Percentiles rank a stretch among this genome's conserved stretches.
Conservation (phyloP, 345 rosid species). For the Tarenaya hassleriana region DNA sequence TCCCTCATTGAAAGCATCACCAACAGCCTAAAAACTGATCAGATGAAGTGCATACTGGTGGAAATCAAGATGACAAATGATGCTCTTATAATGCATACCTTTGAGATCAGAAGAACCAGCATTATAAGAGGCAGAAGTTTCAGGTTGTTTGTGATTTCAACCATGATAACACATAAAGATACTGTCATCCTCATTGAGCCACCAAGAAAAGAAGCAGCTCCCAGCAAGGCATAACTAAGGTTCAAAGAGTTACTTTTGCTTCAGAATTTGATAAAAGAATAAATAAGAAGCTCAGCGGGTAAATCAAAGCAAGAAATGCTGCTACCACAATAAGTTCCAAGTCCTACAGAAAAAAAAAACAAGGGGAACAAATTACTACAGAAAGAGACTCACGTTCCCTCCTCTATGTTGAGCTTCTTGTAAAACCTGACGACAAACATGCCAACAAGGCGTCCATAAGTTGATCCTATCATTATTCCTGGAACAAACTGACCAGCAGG, state of each 20-base stretch:
- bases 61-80: slow-evolving; percentile 15
- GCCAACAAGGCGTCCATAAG: slow-evolving; percentile 98
- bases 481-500: slow-evolving; percentile 99
- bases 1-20: slow-evolving; percentile 97
- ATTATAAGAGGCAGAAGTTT: slow-evolving; percentile 89
- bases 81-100: slow-evolving; percentile 40
- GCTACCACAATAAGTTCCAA: no score
- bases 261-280: slow-evolving; percentile 12
- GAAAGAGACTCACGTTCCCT: slow-evolving; percentile 85
- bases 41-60: slow-evolving; percentile 4
- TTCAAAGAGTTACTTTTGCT: slow-evolving; percentile 9
- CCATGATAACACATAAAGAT: slow-evolving; percentile 93
- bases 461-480: slow-evolving; percentile 97
- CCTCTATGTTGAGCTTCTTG: slow-evolving; percentile 89
- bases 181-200: slow-evolving; percentile 99
- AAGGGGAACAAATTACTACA: slow-evolving; percentile 11
- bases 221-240: slow-evolving; percentile 82
- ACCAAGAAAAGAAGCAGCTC: slow-evolving; percentile 99
- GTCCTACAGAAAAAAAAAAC: not conserved
- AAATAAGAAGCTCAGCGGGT: slow-evolving; percentile 10
- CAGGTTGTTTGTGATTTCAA: slow-evolving; percentile 93
- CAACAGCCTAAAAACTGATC: slow-evolving; percentile 66
- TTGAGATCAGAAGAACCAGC: slow-evolving; percentile 97
- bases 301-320: not conserved
- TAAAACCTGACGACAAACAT: slow-evolving; percentile 88